A percentile compares a stretch with the other conserved stretches of the same genome.
phyloP scores from a whole-genome alignment of 2,329 filamentous ascomycete species.

The Alternaria sp. region DNA sequence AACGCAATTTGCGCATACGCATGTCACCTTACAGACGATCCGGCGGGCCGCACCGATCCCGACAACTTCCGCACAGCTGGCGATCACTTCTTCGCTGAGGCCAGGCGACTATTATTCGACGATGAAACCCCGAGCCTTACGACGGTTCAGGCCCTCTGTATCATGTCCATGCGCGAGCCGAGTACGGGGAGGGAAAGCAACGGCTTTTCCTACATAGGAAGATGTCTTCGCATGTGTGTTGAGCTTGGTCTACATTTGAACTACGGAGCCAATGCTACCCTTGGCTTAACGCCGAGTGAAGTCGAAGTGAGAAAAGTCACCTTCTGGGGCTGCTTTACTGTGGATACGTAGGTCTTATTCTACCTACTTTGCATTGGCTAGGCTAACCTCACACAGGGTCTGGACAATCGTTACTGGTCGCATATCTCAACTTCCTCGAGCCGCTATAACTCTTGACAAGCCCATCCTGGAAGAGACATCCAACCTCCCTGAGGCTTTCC shows the following conservation, averaged over 20 bases:
- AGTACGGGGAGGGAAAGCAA: constrained; percentile 77
- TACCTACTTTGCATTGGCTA: background rate
- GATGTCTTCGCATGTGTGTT: constrained; percentile 75
- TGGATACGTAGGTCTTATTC: constrained; percentile 56
- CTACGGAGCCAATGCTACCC: constrained; percentile 43
- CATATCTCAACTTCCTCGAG: constrained; percentile 57
- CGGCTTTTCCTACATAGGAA: constrained; percentile 76
- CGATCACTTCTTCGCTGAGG: constrained; percentile 78
- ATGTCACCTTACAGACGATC: constrained; percentile 73
- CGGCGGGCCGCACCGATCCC: constrained; percentile 69
- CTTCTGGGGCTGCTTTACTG: constrained; percentile 63
- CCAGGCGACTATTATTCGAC: constrained; percentile 67
- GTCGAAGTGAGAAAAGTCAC: constrained; percentile 61
- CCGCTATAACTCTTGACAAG: constrained; percentile 60
- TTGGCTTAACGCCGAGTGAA: constrained; percentile 52
- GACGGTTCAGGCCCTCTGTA: constrained; percentile 76
- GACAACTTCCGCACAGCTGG: constrained; percentile 72
- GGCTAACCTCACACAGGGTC: constrained; percentile 40
- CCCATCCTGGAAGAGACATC: constrained; percentile 69
- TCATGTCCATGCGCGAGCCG: constrained; percentile 79
- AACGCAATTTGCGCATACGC: constrained; percentile 72
- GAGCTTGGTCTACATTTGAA: constrained; percentile 74
- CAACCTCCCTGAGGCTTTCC: constrained; percentile 47
- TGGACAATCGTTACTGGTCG: constrained; percentile 59
- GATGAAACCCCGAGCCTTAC: constrained; percentile 70